Evolutionary conservation across 441 rosid genomes (phyloP).

Genomic region (Hypseocharis bilobata): DNA sequence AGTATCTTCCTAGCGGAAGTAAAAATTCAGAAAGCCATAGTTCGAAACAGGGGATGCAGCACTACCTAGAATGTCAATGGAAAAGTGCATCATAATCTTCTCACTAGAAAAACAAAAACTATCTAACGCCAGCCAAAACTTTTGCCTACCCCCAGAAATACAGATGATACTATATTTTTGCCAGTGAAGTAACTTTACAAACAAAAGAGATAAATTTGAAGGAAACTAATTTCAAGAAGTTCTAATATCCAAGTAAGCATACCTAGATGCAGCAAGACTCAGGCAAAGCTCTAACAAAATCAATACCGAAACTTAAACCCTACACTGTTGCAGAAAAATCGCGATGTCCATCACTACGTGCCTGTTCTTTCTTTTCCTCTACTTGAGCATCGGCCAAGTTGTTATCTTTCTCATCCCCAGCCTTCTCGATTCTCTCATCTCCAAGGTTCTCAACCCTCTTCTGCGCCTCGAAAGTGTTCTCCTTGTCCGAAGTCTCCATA

Average conservation of each 20-base stretch:
- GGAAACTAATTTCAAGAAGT: not conserved
- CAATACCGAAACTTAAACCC: slow-evolving; percentile 10
- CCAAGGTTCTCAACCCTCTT: slow-evolving; percentile 15
- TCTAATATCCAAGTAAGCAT: not conserved
- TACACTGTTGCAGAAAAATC: slow-evolving; percentile 10
- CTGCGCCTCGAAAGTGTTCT: slow-evolving; percentile 1
- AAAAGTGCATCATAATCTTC: slow-evolving; percentile 8
- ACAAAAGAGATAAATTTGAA: not conserved
- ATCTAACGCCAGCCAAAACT: slow-evolving; percentile 14
- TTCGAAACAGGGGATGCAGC: not conserved
- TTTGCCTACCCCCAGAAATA: not conserved
- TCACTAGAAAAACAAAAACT: slow-evolving; percentile 21
- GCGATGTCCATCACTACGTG: slow-evolving; percentile 18
- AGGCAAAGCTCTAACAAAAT: slow-evolving; percentile 1
- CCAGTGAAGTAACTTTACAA: not conserved
- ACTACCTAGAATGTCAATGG: slow-evolving; percentile 9
- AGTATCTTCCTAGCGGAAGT: not conserved
- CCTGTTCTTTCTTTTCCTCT: slow-evolving; percentile 11
- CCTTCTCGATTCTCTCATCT: slow-evolving; percentile 18
- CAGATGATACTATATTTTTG: not conserved
- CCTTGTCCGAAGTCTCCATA: slow-evolving; percentile 20
- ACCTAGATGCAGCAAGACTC: not conserved
- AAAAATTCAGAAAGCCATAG: not conserved
- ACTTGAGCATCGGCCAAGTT: slow-evolving; percentile 13
- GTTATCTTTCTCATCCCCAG: slow-evolving; percentile 16